A percentile compares a stretch with the other conserved stretches of the same genome.
Evolutionary conservation across 768 basidiomycete genomes (phyloP).

Genomic region (Xanthoconium stramineum): DNA sequence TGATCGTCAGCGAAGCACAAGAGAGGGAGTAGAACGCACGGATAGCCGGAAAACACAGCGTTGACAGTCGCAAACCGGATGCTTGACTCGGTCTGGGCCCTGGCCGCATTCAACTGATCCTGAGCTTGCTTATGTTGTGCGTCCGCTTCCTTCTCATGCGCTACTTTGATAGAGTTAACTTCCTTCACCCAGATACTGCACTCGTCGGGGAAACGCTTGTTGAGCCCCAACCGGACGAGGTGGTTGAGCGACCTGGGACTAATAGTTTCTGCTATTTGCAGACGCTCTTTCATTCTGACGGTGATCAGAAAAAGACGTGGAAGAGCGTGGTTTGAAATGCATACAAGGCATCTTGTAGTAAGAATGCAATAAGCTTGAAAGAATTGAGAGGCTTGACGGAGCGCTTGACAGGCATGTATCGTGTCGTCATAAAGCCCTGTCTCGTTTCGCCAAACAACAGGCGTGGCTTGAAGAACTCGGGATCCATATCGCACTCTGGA

Average conservation of each 20-base stretch:
- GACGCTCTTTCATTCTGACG: constrained; percentile 22
- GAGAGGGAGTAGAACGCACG: constrained; percentile 8
- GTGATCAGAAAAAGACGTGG: not conserved
- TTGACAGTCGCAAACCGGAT: constrained; percentile 24
- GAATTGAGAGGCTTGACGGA: constrained; percentile 3
- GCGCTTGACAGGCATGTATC: constrained; percentile 24
- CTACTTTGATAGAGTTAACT: constrained; percentile 6
- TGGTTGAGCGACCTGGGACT: constrained; percentile 24
- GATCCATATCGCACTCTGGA: constrained; percentile 22
- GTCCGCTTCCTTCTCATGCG: not conserved
- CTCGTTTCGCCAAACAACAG: constrained; percentile 40
- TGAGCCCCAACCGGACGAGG: constrained; percentile 31
- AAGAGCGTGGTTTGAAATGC: not conserved
- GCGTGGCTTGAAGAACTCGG: constrained; percentile 25
- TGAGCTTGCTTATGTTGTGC: constrained; percentile 12
- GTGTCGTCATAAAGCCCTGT: constrained; percentile 39
- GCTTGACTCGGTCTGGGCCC: constrained; percentile 13
- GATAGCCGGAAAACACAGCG: constrained; percentile 27
- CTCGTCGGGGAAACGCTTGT: constrained; percentile 26
- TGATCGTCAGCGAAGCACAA: not conserved
- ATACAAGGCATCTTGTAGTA: constrained; percentile 27
- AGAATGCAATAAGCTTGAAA: constrained; percentile 6
- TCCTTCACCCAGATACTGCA: constrained; percentile 24
- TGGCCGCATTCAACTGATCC: constrained; percentile 8
- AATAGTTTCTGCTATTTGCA: constrained; percentile 26